Evolutionary conservation across 2,329 filamentous ascomycete species (phyloP), one percentile per base, ranked within the genome.

Genomic region (Aureobasidium mangrovei): DNA sequence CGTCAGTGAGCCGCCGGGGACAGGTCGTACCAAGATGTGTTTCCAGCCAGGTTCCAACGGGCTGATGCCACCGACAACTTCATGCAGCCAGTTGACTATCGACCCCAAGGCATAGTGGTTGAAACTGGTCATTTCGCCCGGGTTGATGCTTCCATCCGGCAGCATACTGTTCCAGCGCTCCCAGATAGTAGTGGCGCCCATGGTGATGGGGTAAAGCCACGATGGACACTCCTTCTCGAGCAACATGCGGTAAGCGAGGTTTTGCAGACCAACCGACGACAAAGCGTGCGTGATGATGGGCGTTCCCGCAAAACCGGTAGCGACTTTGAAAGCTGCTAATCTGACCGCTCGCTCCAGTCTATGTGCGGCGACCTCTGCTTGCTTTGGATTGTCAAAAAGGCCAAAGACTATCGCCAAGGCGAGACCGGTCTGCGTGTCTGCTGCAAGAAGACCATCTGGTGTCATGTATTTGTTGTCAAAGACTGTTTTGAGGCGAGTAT

Each of bases 241-340:
- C 1, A 79, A 66, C 73, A 79, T 78, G 12, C 66, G 65, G 59
- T 79, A 79, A 52, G 46, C 56, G n/a, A 55, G 42, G 6, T 57
- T 48, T 3, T 51, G 52, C 28, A 55, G 43, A 63, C 56, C 56
- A 7, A 56, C 56, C 12, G 48, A 55, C 18, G 56, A 56, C 6
- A 59, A 32, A 10, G 54, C 58, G 35, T 57, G 56, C 31, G 56
- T 57, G 31, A 57, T 44, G 2, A 60, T 53, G 24, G 63, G 83
- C 84, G 69, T 83, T 88, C 83, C 83, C 88, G 74, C 69, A 32
- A 72, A 72, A 0, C 69, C 69, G 3, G 68, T 72, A 0, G 62
- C 60, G 5, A 72, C 65, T 32, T 61, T 61, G 60, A 66, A 69
- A 28, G 24, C 8, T 28, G 47, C 53, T 10, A 57, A 26, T 4